A percentile compares a stretch with the other conserved stretches of the same genome.
Evolutionary conservation across 2,329 filamentous ascomycete genomes (phyloP).

Genomic region (Claviceps africana): DNA sequence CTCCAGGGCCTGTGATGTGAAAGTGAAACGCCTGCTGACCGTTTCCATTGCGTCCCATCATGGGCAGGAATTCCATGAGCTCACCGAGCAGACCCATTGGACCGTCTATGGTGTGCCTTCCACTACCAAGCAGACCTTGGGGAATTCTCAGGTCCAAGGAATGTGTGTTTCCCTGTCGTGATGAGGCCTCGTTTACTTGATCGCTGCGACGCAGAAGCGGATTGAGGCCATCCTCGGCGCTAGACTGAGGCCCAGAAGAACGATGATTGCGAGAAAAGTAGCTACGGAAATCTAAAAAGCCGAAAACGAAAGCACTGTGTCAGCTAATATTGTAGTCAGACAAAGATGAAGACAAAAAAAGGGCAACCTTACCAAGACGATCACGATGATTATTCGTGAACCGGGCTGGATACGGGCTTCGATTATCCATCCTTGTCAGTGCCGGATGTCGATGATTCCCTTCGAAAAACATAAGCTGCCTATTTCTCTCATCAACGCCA

Average conservation of each 20-base stretch:
- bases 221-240: constrained; percentile 70
- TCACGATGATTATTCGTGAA: constrained; percentile 41
- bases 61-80: constrained; percentile 39
- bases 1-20: constrained; percentile 38
- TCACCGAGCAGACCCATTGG: constrained; percentile 42
- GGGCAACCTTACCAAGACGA: constrained; percentile 29
- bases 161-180: constrained; percentile 35
- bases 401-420: constrained; percentile 45
- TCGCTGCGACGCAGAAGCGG: constrained; percentile 61
- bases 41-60: constrained; percentile 28
- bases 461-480: constrained; percentile 36
- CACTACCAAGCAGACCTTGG: constrained; percentile 28
- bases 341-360: too few relatives aligned
- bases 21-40: constrained; percentile 43
- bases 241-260: constrained; percentile 36
- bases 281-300: constrained; percentile 29
- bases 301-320: neutral
- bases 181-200: constrained; percentile 28
- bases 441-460: constrained; percentile 28
- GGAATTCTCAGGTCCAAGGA: constrained; percentile 40
- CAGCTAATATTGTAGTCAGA: neutral
- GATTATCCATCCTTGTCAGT: constrained; percentile 25
- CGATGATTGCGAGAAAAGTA: constrained; percentile 39
- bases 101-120: constrained; percentile 28
- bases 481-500: constrained; percentile 34